Percentiles rank a stretch among this genome's conserved stretches.
phyloP scores from a whole-genome alignment of 1,284 basidiomycete genomes.

The Rhodotorula mucilaginosa region DNA sequence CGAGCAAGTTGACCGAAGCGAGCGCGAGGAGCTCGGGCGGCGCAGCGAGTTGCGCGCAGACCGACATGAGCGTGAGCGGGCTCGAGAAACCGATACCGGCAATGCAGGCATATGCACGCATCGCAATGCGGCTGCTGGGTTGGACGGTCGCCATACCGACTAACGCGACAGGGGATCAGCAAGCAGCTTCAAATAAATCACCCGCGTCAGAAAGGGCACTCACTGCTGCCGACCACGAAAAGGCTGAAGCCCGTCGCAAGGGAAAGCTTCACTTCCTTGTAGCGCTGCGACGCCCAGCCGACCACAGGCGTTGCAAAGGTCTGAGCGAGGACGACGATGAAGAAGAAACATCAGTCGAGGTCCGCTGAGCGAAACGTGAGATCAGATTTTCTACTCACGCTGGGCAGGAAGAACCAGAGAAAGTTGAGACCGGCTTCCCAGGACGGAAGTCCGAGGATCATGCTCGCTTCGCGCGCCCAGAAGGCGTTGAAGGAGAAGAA shows the following conservation, averaged over 20 bases:
- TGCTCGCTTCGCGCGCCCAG: not conserved
- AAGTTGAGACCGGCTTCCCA: constrained; percentile 8
- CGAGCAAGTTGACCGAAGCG: constrained; percentile 7
- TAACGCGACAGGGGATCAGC: not conserved
- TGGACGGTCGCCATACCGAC: constrained; percentile 7
- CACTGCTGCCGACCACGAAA: constrained; percentile 1
- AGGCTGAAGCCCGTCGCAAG: not conserved
- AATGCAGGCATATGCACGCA: not conserved
- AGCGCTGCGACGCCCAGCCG: not conserved
- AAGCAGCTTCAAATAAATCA: not conserved
- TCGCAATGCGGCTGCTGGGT: constrained; percentile 1
- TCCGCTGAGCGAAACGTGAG: too few relatives aligned
- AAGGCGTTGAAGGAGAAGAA: constrained; percentile 10
- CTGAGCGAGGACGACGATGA: not conserved
- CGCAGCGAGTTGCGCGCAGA: constrained; percentile 2
- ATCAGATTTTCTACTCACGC: not conserved
- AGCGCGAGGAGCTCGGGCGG: constrained; percentile 6
- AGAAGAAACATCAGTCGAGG: too few relatives aligned
- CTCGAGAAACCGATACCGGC: constrained; percentile 1
- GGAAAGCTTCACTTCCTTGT: not conserved
- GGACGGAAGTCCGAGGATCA: not conserved
- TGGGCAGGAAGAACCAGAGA: constrained; percentile 1
- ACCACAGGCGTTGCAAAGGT: not conserved
- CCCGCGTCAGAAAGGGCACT: not conserved
- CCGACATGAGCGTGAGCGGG: constrained; percentile 7